Evolutionary conservation across 345 rosid species (phyloP).

Genomic region (Physaria fendleri): DNA sequence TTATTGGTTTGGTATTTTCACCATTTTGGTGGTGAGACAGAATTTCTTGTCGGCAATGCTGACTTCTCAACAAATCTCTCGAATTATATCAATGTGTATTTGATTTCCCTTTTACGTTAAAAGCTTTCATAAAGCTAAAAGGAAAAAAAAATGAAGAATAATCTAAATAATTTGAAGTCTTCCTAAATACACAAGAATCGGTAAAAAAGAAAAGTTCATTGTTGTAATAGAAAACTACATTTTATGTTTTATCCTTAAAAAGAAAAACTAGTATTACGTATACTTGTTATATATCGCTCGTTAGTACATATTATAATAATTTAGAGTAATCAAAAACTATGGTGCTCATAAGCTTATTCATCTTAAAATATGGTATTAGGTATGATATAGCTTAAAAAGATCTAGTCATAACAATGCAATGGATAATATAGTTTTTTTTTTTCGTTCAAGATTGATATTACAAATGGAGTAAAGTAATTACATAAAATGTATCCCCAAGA

Average conservation of each 20-base stretch:
- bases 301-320: not conserved
- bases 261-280: too few relatives aligned
- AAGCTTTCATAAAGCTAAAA: not conserved
- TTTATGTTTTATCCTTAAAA: not conserved
- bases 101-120: conserved; percentile 13
- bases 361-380: conserved; percentile 10
- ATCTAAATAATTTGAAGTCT: not conserved
- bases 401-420: not conserved
- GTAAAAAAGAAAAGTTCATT: not conserved
- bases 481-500: too few relatives aligned
- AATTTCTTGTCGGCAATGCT: conserved; percentile 70
- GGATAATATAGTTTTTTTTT: not conserved
- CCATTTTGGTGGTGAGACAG: conserved; percentile 49
- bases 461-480: too few relatives aligned
- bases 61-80: conserved; percentile 67
- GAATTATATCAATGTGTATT: not conserved
- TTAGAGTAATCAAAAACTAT: not conserved
- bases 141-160: conserved; percentile 1
- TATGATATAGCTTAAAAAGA: not conserved
- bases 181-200: not conserved
- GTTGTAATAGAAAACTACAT: not conserved
- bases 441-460: too few relatives aligned
- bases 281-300: too few relatives aligned
- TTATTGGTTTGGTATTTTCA: conserved; percentile 34
- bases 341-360: not conserved